Percentiles rank a stretch among this genome's conserved stretches.
Conservation (phyloP, 2,329 filamentous ascomycete genomes). For the Aphanoascus verrucosus region DNA sequence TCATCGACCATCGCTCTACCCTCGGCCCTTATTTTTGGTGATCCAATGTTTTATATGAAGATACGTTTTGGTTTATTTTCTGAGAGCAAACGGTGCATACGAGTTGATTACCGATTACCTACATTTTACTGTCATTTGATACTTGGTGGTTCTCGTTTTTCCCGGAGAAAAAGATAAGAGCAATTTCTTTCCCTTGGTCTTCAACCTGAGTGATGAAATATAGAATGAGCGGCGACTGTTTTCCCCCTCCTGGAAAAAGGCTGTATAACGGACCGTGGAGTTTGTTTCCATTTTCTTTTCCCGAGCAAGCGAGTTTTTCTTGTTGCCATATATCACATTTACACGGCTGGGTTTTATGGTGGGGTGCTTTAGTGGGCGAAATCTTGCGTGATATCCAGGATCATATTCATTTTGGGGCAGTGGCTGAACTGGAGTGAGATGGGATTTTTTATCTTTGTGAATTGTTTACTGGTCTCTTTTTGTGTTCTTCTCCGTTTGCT, state of each 20-base stretch:
- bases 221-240: slow-evolving; percentile 15
- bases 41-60: slow-evolving; percentile 13
- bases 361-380: slow-evolving; percentile 11
- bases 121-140: slow-evolving; percentile 10
- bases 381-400: slow-evolving; percentile 15
- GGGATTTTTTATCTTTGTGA: slow-evolving; percentile 3
- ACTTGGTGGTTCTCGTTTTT: slow-evolving; percentile 11
- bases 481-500: slow-evolving; percentile 1
- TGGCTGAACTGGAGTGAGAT: slow-evolving; percentile 13
- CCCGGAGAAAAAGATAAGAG: slow-evolving; percentile 1
- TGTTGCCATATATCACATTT: slow-evolving; percentile 10
- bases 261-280: slow-evolving; percentile 12
- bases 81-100: slow-evolving; percentile 12
- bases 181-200: slow-evolving; percentile 2
- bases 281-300: slow-evolving; percentile 8
- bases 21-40: not conserved
- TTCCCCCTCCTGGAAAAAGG: slow-evolving; percentile 9
- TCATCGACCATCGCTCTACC: not conserved
- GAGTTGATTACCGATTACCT: not conserved
- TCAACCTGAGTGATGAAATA: slow-evolving; percentile 14
- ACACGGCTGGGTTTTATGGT: slow-evolving; percentile 10
- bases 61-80: slow-evolving; percentile 9
- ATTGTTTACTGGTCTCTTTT: not conserved
- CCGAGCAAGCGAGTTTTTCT: slow-evolving; percentile 6
- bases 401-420: slow-evolving; percentile 13